Percentiles rank a stretch among this genome's conserved stretches.
phyloP scores from a whole-genome alignment of 2,329 filamentous ascomycete genomes.

The Aspergillus tubingensis region DNA sequence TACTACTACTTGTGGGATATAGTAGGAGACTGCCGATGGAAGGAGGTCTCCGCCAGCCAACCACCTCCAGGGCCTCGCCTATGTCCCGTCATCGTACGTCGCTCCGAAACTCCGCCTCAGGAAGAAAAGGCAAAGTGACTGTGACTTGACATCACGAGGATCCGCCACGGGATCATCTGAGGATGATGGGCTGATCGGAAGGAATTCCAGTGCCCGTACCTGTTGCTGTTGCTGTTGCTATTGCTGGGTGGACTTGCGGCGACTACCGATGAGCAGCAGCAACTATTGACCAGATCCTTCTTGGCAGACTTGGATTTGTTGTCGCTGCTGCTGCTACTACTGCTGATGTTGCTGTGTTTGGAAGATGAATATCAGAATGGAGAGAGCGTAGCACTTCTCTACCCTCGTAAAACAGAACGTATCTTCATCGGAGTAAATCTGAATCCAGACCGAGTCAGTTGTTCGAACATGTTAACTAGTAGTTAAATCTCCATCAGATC shows the following conservation, averaged over 20 bases:
- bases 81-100: too few relatives aligned
- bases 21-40: slow-evolving; percentile 1
- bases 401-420: background rate
- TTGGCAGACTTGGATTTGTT: background rate
- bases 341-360: background rate
- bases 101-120: too few relatives aligned
- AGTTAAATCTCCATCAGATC: too few relatives aligned
- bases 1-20: too few relatives aligned
- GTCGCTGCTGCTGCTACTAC: background rate
- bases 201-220: too few relatives aligned
- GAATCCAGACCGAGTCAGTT: background rate
- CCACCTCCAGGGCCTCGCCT: background rate
- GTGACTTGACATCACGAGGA: slow-evolving; percentile 6
- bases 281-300: background rate
- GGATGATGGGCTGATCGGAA: slow-evolving; percentile 9
- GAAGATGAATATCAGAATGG: background rate
- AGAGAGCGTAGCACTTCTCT: too few relatives aligned
- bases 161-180: slow-evolving; percentile 10
- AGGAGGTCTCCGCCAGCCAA: background rate
- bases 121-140: background rate
- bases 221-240: too few relatives aligned
- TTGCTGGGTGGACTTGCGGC: background rate
- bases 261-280: slow-evolving; percentile 2
- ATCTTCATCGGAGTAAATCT: background rate
- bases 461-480: too few relatives aligned